These are phyloP conservation scores for Leptomonas pyrrhocoris DNA, from an alignment of 208 protist genomes.

Conservation along the genomic window DNA sequence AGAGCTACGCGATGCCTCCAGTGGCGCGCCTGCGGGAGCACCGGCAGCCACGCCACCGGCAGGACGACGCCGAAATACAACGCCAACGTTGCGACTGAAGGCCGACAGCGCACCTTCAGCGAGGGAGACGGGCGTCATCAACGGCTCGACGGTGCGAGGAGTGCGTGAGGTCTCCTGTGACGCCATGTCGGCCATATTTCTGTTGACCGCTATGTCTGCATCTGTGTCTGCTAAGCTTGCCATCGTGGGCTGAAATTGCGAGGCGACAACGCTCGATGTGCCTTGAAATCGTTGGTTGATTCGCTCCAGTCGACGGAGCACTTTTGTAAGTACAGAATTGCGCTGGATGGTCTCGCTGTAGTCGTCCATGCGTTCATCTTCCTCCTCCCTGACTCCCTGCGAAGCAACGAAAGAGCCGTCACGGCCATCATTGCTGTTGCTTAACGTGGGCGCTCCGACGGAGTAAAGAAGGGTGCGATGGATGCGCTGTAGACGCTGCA, in stretches of 20 bases:
- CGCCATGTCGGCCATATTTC: too few species aligned
- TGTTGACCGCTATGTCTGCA: too few species aligned
- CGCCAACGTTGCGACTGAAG: conserved; percentile 46
- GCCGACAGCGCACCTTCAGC: conserved; percentile 45
- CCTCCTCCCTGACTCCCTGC: not conserved
- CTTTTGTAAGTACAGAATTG: conserved; percentile 24
- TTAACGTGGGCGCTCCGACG: not conserved
- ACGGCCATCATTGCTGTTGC: not conserved
- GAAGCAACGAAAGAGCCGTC: not conserved
- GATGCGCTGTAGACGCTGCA: conserved; percentile 29
- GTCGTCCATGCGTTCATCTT: not conserved
- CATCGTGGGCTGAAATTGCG: not conserved
- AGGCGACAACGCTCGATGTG: not conserved
- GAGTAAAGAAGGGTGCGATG: conserved; percentile 2
- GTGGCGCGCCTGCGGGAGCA: not conserved
- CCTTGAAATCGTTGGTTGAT: conserved; percentile 17
- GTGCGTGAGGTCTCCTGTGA: not conserved
- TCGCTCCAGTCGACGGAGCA: conserved; percentile 19
- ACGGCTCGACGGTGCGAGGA: not conserved
- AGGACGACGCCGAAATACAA: conserved; percentile 43
- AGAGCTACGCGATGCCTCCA: not conserved
- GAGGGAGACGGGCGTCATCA: conserved; percentile 43
- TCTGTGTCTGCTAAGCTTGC: not conserved
- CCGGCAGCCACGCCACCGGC: not conserved
- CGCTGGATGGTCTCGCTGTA: conserved; percentile 6